phyloP scores from a whole-genome alignment of 495 filamentous ascomycete genomes.

The Pseudoneurospora amorphoporcata region DNA sequence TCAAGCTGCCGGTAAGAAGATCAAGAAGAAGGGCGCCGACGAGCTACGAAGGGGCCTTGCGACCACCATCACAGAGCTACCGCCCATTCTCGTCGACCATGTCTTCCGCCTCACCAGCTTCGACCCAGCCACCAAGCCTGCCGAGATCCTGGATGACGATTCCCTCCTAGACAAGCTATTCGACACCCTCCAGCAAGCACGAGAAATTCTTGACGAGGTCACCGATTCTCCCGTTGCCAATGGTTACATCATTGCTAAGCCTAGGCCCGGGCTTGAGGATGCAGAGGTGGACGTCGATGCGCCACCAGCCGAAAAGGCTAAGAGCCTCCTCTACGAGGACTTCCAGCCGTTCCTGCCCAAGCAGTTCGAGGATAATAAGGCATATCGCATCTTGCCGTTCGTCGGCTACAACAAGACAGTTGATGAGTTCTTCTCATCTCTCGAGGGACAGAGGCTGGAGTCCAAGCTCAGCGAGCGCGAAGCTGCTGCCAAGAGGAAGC shows the following conservation, averaged over 20 bases:
- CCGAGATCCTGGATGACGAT: constrained; percentile 58
- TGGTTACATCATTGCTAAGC: constrained; percentile 86
- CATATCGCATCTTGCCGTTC: constrained; percentile 57
- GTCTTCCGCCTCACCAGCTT: constrained; percentile 58
- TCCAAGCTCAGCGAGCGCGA: constrained; percentile 73
- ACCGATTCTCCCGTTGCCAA: constrained; percentile 46
- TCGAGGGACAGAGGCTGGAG: constrained; percentile 88
- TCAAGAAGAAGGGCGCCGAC: constrained; percentile 67
- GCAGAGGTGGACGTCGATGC: background rate
- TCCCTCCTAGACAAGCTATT: constrained; percentile 53
- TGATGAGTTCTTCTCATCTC: constrained; percentile 92
- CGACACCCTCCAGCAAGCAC: constrained; percentile 55
- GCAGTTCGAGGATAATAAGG: constrained; percentile 63
- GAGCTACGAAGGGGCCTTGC: constrained; percentile 68
- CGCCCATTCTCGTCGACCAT: constrained; percentile 80
- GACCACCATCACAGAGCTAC: constrained; percentile 73
- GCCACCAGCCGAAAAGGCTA: constrained; percentile 23
- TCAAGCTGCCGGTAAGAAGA: constrained; percentile 47
- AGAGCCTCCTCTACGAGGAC: constrained; percentile 70
- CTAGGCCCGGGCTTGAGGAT: constrained; percentile 17
- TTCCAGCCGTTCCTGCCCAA: constrained; percentile 87
- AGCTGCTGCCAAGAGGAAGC: constrained; percentile 65
- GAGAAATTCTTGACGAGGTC: constrained; percentile 50
- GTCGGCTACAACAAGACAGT: constrained; percentile 85
- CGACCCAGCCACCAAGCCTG: constrained; percentile 52